Conservation (phyloP, 805 yeast species). For the Wickerhamiella azymoides region DNA sequence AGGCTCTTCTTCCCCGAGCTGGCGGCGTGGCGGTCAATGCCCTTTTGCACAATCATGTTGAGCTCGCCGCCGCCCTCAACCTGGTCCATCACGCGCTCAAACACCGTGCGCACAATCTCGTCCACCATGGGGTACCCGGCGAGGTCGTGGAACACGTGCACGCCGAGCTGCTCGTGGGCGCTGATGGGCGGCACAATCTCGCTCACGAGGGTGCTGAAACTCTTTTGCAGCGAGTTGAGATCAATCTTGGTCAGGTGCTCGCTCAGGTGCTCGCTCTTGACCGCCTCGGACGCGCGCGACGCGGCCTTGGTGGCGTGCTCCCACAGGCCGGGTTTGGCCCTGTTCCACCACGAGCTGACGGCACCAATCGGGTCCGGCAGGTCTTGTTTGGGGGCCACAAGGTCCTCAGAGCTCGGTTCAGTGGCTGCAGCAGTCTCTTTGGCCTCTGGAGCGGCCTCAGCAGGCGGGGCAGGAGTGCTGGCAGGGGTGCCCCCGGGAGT, state of each 20-base stretch:
- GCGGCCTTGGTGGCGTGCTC: constrained; percentile 25
- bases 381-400: constrained; percentile 1
- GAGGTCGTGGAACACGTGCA: constrained; percentile 33
- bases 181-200: constrained; percentile 33
- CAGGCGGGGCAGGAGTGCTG: constrained; percentile 4
- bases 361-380: constrained; percentile 23
- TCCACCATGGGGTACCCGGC: constrained; percentile 36
- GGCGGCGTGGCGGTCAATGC: constrained; percentile 27
- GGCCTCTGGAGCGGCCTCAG: constrained; percentile 2
- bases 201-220: constrained; percentile 27
- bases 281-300: constrained; percentile 18
- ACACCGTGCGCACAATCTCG: constrained; percentile 35
- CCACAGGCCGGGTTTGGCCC: constrained; percentile 29
- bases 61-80: constrained; percentile 58
- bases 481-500: constrained; percentile 17
- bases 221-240: no score
- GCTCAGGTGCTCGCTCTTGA: constrained; percentile 15
- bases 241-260: constrained; percentile 16
- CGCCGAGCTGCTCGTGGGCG: constrained; percentile 31
- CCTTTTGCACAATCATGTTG: constrained; percentile 36
- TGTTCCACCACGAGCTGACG: constrained; percentile 27
- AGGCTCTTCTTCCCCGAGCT: constrained; percentile 36
- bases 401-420: no score
- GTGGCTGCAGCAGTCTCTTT: constrained; percentile 1
- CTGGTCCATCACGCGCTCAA: constrained; percentile 46